Base-by-base conservation (phyloP, 2,329 filamentous ascomycete species). In the Colletotrichum caudatum region DNA sequence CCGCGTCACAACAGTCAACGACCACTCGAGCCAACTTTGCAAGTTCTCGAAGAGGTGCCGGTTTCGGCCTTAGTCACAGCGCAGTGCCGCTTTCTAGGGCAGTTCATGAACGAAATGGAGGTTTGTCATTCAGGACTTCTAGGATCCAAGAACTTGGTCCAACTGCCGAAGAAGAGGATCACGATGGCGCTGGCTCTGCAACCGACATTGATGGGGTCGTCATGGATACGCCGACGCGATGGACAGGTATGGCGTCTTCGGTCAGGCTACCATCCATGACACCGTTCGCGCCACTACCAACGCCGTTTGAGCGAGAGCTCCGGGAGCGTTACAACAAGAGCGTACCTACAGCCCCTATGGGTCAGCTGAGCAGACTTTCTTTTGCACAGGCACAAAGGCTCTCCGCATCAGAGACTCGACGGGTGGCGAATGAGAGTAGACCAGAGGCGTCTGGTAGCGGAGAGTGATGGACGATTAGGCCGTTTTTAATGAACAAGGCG, bases 171-270 rank as follows among this genome's bases (percentile, higher is more conserved):
- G 73, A 73, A 16, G 71, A 74, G 56, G 70, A 74, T 33, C 61
- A 71, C 16, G 69, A 69, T 20, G 66, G 54, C n/a, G 33, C 41
- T 20, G 64, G 46, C 8, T 62, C 64, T 11, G 73, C 63, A 16
- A 48, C 33, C 20, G 71, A 71, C 23, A 54, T 41, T 8, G 58
- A 65, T 35, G 50, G 59, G 35, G 56, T 67, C 4, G 33, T 71
- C 16, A 66, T 82, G 18, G 81, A 82, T 59, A 86, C 84, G 9
- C 84, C 84, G 2, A 86, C 84, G n/a, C 83, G 83, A 61, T 82
- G 84, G 80, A 85, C 83, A 3, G 82, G 85, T 4, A 78, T 81
- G 62, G 78, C 81, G 8, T 78, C 81, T 39, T 79, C 82, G 6
- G 79, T 82, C 8, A 81, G 79, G 39, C 75, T 81, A 58, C 79